Percentiles rank a stretch among this genome's conserved stretches.
Evolutionary conservation across 208 protist genomes (phyloP).

Genomic region (Acanthamoeba lenticulata): DNA sequence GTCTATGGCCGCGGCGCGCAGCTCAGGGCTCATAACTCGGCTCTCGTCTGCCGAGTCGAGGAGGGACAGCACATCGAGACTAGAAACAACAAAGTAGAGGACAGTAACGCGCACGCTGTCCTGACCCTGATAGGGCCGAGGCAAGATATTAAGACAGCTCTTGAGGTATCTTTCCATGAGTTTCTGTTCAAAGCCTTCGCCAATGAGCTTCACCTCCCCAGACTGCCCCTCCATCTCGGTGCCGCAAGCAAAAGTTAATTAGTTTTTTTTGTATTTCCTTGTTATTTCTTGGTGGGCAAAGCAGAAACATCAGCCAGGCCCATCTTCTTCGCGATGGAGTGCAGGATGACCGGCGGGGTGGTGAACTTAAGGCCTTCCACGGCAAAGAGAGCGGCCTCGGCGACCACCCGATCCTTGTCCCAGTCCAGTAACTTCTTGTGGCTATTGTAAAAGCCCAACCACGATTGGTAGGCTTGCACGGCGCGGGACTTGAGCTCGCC

Average conservation of each 20-base stretch:
- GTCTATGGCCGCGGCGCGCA: background rate
- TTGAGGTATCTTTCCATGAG: background rate
- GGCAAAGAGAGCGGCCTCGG: background rate
- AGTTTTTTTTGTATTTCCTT: background rate
- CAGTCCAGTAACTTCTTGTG: background rate
- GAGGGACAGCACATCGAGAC: background rate
- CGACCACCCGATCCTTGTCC: background rate
- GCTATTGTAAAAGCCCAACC: slow-evolving; percentile 12
- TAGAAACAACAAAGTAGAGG: background rate
- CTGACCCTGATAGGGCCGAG: background rate
- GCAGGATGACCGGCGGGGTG: background rate
- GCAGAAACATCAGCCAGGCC: background rate
- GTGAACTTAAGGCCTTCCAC: background rate
- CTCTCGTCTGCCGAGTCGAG: background rate
- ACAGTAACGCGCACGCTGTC: slow-evolving; percentile 14
- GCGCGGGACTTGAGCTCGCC: background rate
- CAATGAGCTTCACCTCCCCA: background rate
- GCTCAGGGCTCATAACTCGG: background rate
- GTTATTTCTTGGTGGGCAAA: background rate
- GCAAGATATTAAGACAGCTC: background rate
- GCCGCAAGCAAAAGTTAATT: background rate
- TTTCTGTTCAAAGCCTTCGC: background rate
- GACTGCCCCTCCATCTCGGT: background rate
- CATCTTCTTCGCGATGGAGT: slow-evolving; percentile 31
- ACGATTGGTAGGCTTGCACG: slow-evolving; percentile 5